phyloP scores from a whole-genome alignment of 768 basidiomycete species.

The Dioszegia crocea region DNA sequence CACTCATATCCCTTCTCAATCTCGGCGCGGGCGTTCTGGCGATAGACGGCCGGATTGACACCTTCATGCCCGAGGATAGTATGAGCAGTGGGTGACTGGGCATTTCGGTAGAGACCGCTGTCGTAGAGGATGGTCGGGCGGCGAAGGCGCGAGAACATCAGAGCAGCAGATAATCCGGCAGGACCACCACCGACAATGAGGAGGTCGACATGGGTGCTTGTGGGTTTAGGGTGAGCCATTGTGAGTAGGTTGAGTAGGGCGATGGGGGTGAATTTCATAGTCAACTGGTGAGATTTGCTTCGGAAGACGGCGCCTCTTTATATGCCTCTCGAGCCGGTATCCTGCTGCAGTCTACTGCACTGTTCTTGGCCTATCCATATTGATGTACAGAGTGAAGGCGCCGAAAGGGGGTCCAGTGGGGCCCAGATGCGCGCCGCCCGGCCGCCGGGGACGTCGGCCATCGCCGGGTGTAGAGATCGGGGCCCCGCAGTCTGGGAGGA shows the following conservation, averaged over 20 bases:
- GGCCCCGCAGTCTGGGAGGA: no score
- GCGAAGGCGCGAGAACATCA: slow-evolving; percentile 23
- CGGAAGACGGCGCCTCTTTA: no score
- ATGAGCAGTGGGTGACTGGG: slow-evolving; percentile 13
- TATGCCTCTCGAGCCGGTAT: no score
- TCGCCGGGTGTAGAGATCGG: no score
- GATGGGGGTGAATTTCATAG: slow-evolving; percentile 3
- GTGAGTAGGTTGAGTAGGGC: background rate
- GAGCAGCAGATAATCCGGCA: slow-evolving; percentile 39
- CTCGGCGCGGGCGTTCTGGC: slow-evolving; percentile 8
- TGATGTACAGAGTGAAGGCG: no score
- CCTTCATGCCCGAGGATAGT: slow-evolving; percentile 23
- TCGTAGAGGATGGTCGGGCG: slow-evolving; percentile 33
- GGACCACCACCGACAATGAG: slow-evolving; percentile 39
- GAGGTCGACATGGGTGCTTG: slow-evolving; percentile 14
- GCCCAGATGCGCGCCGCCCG: no score
- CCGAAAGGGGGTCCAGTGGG: no score
- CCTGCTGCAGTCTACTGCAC: no score
- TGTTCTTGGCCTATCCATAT: no score
- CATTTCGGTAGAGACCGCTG: slow-evolving; percentile 32
- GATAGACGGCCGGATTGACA: slow-evolving; percentile 11
- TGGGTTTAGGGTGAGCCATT: background rate
- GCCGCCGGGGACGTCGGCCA: no score
- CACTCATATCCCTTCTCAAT: slow-evolving; percentile 12
- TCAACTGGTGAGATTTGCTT: background rate